These are phyloP conservation scores for Kodamaea kakaduensis DNA, from an alignment of 805 yeast genomes.

Conservation along the genomic window DNA sequence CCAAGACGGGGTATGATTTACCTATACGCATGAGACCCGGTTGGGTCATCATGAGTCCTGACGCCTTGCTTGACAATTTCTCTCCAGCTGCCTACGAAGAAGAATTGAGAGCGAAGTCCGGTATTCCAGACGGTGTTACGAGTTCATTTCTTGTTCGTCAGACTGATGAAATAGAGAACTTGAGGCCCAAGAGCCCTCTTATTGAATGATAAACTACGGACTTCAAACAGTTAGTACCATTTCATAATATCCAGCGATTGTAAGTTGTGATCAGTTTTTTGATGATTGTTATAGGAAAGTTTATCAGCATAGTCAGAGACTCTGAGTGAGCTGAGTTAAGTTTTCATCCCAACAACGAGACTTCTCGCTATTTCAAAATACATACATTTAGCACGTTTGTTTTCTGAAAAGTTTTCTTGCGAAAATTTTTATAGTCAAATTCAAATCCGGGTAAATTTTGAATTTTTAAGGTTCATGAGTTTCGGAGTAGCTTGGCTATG, in stretches of 20 bases:
- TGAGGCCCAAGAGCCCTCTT: slow-evolving; percentile 86
- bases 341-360: slow-evolving; percentile 42
- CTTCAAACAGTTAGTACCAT: not conserved
- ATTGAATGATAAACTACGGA: not conserved
- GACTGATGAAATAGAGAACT: slow-evolving; percentile 66
- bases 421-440: not conserved
- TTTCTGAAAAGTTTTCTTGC: not conserved
- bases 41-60: slow-evolving; percentile 90
- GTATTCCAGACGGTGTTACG: slow-evolving; percentile 30
- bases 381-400: slow-evolving; percentile 11
- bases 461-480: not conserved
- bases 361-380: not conserved
- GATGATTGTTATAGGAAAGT: slow-evolving; percentile 42
- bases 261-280: slow-evolving; percentile 15
- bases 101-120: slow-evolving; percentile 30
- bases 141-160: slow-evolving; percentile 59
- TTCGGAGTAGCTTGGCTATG: not conserved
- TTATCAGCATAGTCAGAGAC: slow-evolving; percentile 47
- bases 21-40: slow-evolving; percentile 73
- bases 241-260: not conserved
- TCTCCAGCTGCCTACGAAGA: slow-evolving; percentile 27
- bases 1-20: slow-evolving; percentile 58
- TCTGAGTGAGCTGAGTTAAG: slow-evolving; percentile 59
- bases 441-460: slow-evolving; percentile 5
- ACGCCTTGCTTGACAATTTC: slow-evolving; percentile 71